Evolutionary conservation across 2,329 filamentous ascomycete genomes (phyloP), one percentile per base, ranked within the genome.

Genomic region (Aspergillus japonicus): DNA sequence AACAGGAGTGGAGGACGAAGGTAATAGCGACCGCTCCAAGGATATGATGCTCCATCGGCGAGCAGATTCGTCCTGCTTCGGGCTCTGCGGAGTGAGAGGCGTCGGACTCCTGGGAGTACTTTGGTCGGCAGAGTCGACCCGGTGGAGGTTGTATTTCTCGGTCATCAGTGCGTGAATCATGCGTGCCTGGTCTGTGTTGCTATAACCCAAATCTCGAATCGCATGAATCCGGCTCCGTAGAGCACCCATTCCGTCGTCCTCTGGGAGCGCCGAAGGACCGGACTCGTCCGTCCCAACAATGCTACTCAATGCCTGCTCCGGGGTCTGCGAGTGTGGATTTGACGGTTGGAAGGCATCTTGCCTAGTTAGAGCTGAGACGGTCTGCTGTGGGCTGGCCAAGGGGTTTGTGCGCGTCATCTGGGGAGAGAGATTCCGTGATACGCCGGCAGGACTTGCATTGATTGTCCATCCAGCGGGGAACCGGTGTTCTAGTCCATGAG

Each of bases 201-300:
- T 74, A 51, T 87, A 80, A 24, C 86, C 80, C 65, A 82, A 81
- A 26, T 83, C 80, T 71, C 91, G 89, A 62, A 94, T 89, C 23
- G 79, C 80, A 60, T 89, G 82, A 64, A 95, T 92, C 62, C 85
- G 85, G 64, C 79, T 82, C 67, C 91, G 82, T 67, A 94, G 74
- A 57, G 78, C 75, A 19, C 83, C 81, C 88, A 91, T 93, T 49
- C 91, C 91, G 79, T 95, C 91, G 69, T 94, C 89, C 70, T 89
- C 91, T 1, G 90, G 90, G 47, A 92, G 72, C 16, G 70, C 64
- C 8, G 60, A 65, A 12, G 68, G 65, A 2, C 56, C 62, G 19
- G 58, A 47, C 24, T 67, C 67, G 53, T 69, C 66, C 44, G 66
- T 44, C n/a, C 58, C 56, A 10, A 61, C 49, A 7, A 47, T 14